Evolutionary conservation across 805 yeast genomes (phyloP).

Genomic region (Clavispora santaluciae): DNA sequence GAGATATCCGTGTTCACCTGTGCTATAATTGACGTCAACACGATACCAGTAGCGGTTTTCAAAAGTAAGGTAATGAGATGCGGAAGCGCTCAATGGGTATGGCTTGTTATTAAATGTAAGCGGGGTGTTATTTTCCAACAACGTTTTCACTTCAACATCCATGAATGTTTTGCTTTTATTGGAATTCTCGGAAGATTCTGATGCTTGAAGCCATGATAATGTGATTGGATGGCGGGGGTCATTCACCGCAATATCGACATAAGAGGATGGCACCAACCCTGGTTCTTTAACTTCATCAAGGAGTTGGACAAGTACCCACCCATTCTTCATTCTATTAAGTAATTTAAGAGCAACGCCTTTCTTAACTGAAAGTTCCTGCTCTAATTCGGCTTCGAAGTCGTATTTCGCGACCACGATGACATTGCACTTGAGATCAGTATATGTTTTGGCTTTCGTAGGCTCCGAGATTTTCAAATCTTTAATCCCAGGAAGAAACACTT

Average conservation of each 20-base stretch:
- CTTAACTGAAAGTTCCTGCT: conserved; percentile 40
- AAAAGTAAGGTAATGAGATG: conserved; percentile 35
- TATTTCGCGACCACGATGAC: conserved; percentile 44
- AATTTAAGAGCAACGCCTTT: conserved; percentile 52
- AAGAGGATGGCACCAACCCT: conserved; percentile 50
- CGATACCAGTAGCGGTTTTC: conserved; percentile 50
- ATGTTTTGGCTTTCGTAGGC: conserved; percentile 11
- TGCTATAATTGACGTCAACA: conserved; percentile 35
- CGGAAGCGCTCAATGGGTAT: conserved; percentile 31
- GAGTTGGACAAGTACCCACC: conserved; percentile 55
- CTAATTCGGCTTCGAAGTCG: conserved; percentile 40
- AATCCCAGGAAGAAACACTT: conserved; percentile 11
- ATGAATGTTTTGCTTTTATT: conserved; percentile 15
- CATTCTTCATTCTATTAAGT: conserved; percentile 43
- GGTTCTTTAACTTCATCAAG: conserved; percentile 41
- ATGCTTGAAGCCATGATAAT: conserved; percentile 29
- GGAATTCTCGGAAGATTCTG: background rate
- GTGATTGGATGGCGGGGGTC: conserved; percentile 36
- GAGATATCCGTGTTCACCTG: conserved; percentile 34
- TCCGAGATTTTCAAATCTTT: conserved; percentile 17
- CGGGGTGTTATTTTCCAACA: conserved; percentile 16
- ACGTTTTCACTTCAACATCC: conserved; percentile 24
- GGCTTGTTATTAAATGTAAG: conserved; percentile 27
- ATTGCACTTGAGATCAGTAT: conserved; percentile 18
- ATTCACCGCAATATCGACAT: conserved; percentile 43